These are phyloP conservation scores for Ilex aquifolium DNA, from an alignment of 257 asterid species.

Conservation along the genomic window DNA sequence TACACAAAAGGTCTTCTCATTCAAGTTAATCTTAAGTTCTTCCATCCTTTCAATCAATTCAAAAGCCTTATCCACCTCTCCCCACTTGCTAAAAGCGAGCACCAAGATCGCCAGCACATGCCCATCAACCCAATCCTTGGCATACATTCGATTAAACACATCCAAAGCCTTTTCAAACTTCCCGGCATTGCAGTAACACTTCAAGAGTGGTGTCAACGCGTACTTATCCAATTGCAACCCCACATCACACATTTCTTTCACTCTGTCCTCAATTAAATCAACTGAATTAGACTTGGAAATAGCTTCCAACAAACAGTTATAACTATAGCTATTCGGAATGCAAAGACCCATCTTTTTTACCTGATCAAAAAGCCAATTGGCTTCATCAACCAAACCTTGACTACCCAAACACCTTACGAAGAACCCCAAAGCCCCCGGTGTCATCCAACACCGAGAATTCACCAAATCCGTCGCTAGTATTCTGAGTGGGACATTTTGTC, in stretches of 20 bases:
- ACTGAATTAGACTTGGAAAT: slow-evolving; percentile 46
- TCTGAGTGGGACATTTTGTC: slow-evolving; percentile 68
- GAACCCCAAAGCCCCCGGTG: slow-evolving; percentile 85
- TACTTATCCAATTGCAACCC: slow-evolving; percentile 65
- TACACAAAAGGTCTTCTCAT: slow-evolving; percentile 62
- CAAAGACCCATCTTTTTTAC: slow-evolving; percentile 53
- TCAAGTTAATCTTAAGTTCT: slow-evolving; percentile 42
- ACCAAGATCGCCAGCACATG: slow-evolving; percentile 57
- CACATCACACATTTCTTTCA: slow-evolving; percentile 53
- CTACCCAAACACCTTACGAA: slow-evolving; percentile 74
- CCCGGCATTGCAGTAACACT: slow-evolving; percentile 76
- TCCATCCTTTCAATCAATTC: slow-evolving; percentile 67
- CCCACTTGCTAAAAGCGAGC: slow-evolving; percentile 57
- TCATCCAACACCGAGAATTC: slow-evolving; percentile 40
- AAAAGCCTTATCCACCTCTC: slow-evolving; percentile 67
- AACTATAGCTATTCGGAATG: slow-evolving; percentile 47
- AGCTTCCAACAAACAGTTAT: slow-evolving; percentile 73
- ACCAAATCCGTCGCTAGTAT: slow-evolving; percentile 35
- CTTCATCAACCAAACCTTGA: slow-evolving; percentile 68
- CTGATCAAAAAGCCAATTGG: slow-evolving; percentile 65
- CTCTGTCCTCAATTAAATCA: slow-evolving; percentile 51
- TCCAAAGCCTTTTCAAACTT: slow-evolving; percentile 48
- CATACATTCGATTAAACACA: slow-evolving; percentile 52
- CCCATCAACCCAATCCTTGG: slow-evolving; percentile 70
- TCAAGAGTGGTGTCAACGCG: slow-evolving; percentile 62